Conservation (phyloP, 2,329 filamentous ascomycete species). For the Rhynchosporium secalis region DNA sequence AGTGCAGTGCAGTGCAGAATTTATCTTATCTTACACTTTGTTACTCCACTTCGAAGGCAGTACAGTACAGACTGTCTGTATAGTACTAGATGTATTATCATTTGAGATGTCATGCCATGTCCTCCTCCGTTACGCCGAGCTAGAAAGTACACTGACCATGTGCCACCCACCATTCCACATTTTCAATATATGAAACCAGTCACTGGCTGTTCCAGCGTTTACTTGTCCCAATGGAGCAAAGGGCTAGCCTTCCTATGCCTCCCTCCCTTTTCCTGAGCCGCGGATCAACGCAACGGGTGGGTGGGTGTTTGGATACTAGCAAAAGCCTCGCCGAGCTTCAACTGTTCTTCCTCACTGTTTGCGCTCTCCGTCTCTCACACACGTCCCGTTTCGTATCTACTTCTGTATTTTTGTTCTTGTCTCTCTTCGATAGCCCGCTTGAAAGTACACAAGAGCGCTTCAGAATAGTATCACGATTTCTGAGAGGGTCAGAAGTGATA, state of each 20-base stretch:
- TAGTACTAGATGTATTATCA: no score
- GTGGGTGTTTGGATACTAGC: slow-evolving; percentile 13
- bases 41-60: no score
- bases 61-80: no score
- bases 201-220: slow-evolving; percentile 5
- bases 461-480: not conserved
- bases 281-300: slow-evolving; percentile 17
- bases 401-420: not conserved
- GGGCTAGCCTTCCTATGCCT: not conserved
- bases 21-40: no score
- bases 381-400: not conserved
- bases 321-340: slow-evolving; percentile 13
- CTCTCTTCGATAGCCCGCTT: not conserved
- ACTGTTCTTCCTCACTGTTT: slow-evolving; percentile 6
- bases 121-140: slow-evolving; percentile 24
- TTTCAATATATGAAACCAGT: not conserved
- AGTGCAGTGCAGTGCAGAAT: no score
- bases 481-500: not conserved
- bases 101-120: not conserved
- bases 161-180: not conserved
- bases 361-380: not conserved
- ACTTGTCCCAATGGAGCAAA: slow-evolving; percentile 19
- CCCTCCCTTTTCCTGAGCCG: slow-evolving; percentile 12
- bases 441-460: not conserved
- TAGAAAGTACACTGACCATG: slow-evolving; percentile 16